A percentile compares a stretch with the other conserved stretches of the same genome.
Conservation (phyloP, 768 basidiomycete genomes). For the Xerocomellus dryophilus region DNA sequence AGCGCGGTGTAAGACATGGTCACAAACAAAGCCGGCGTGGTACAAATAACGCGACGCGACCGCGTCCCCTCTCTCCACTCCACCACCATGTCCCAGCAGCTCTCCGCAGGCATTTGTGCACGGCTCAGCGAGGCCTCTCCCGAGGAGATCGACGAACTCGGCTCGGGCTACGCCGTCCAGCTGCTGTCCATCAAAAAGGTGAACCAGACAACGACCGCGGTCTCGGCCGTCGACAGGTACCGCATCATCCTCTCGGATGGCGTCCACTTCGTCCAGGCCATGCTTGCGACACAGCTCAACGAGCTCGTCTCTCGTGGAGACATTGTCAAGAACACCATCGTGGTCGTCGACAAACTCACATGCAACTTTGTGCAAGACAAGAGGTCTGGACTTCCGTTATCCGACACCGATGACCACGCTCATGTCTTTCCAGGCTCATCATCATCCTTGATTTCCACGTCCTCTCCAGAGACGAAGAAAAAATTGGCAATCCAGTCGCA, state of each 20-base stretch:
- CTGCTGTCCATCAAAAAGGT: conserved; percentile 84
- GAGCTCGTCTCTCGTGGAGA: conserved; percentile 59
- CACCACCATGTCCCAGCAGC: conserved; percentile 42
- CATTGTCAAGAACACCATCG: conserved; percentile 65
- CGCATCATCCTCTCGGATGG: conserved; percentile 92
- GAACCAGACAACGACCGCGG: conserved; percentile 30
- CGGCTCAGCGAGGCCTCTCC: conserved; percentile 44
- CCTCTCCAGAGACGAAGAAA: conserved; percentile 52
- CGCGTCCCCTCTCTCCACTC: neutral
- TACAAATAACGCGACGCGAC: conserved; percentile 20
- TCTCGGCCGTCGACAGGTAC: conserved; percentile 50
- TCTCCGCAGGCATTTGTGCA: conserved; percentile 56
- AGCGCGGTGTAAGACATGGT: conserved; percentile 25
- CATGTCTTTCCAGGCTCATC: conserved; percentile 54
- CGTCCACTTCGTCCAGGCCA: conserved; percentile 79
- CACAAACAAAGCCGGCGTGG: conserved; percentile 5
- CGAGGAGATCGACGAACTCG: conserved; percentile 27
- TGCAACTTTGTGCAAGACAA: conserved; percentile 83
- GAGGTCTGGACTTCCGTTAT: conserved; percentile 43
- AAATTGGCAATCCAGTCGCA: conserved; percentile 64
- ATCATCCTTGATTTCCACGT: conserved; percentile 72
- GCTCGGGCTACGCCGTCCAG: conserved; percentile 58
- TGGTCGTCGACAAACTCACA: conserved; percentile 70
- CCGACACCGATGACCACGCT: neutral
- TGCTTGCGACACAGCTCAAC: conserved; percentile 94